phyloP scores from a whole-genome alignment of 305 asterid genomes.

The Lippia alba region DNA sequence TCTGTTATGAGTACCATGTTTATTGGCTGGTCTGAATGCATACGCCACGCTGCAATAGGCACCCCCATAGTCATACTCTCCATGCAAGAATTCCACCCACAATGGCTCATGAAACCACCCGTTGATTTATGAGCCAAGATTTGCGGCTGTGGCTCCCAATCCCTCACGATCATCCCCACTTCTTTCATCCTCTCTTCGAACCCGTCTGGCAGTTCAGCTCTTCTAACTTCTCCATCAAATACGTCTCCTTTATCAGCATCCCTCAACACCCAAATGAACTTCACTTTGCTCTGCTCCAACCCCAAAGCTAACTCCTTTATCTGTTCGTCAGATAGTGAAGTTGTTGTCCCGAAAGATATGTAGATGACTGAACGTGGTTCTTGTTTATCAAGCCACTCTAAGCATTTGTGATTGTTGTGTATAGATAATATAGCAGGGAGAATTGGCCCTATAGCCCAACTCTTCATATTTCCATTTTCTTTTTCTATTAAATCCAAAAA shows the following conservation, averaged over 20 bases:
- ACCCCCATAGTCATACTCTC: conserved; percentile 45
- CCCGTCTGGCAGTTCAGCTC: conserved; percentile 33
- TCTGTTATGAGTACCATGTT: conserved; percentile 31
- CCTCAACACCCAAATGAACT: conserved; percentile 48
- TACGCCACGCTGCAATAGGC: conserved; percentile 47
- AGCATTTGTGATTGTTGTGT: conserved; percentile 27
- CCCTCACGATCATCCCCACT: conserved; percentile 40
- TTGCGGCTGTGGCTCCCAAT: conserved; percentile 49
- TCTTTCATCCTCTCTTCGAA: conserved; percentile 38
- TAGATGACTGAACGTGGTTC: conserved; percentile 41
- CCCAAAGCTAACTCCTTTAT: conserved; percentile 38
- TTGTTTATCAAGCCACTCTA: conserved; percentile 47
- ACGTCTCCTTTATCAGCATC: conserved; percentile 39
- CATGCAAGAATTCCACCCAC: conserved; percentile 45
- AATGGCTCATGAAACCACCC: conserved; percentile 46
- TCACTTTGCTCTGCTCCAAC: conserved; percentile 38
- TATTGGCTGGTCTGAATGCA: conserved; percentile 47
- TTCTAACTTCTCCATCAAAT: conserved; percentile 26
- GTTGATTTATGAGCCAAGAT: conserved; percentile 40
- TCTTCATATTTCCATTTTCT: conserved; percentile 17
- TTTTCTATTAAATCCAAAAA: conserved; percentile 35
- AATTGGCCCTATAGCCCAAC: conserved; percentile 52
- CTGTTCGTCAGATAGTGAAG: conserved; percentile 31
- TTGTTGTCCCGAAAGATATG: conserved; percentile 41
- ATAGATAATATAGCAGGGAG: conserved; percentile 24